Evolutionary conservation across 805 yeast species (phyloP), one percentile per base, ranked within the genome.

Genomic region (Cyberlindnera bimundalis): DNA sequence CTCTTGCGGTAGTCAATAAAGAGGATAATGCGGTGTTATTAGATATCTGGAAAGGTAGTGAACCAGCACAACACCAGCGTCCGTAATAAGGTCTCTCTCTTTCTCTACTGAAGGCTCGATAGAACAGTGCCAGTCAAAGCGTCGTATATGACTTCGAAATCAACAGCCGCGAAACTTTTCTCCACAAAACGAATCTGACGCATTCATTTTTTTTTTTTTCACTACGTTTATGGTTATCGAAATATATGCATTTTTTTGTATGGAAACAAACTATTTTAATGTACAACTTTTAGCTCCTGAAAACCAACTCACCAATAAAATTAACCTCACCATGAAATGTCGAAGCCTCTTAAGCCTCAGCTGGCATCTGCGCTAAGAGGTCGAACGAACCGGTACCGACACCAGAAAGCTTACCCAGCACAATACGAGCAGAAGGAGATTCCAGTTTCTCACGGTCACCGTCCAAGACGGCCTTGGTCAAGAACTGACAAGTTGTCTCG

Each of bases 381-480:
- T 93, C 99, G 62, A 93, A 95, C 30, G 93, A 76, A 47, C 99
- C 99, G 8, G 99, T 93, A 63, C 99, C 99, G 40, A 89, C 95
- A 49, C 79, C 79, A 45, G 89, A 78, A 55, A 93, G 73, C 65
- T 85, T 85, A 64, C 99, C 99, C 60, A 90, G 62, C 31, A 93
- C 99, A 51, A 93, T 79, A 56, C 95, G 76, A 18, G 99, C 95
- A 30, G 96, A 84, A 14, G 99, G 99, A 46, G 89, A 79, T 52
- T 87, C 88, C 56, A 93, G 69, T 48, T 80, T 81, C 66, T 93
- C 99, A 55, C 82, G 73, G 49, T 87, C 96, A 45, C 91, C 87
- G 53, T 91, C 93, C 60, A 93, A 71, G 35, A 93, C 98, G 7
- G 98, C 96, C 71, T 89, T 88, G 38, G 97, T 93, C 62, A 93